Evolutionary conservation across 768 basidiomycete genomes (phyloP).

Genomic region (Plicaturopsis crispa): DNA sequence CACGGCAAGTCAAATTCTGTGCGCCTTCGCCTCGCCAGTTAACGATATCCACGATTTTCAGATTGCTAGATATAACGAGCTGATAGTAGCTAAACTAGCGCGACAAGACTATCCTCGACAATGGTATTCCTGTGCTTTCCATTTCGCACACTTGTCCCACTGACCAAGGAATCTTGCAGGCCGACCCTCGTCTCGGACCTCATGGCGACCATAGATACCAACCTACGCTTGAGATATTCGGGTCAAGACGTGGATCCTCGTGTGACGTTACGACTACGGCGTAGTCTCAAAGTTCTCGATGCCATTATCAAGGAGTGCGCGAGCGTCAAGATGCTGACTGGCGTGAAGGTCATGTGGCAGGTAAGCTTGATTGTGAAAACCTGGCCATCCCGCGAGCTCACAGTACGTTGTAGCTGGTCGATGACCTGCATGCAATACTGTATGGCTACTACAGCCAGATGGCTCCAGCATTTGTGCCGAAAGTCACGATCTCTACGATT

Average conservation of each 20-base stretch:
- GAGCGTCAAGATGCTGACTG: constrained; percentile 60
- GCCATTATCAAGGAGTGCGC: constrained; percentile 64
- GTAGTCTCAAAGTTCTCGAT: constrained; percentile 59
- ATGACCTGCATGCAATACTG: constrained; percentile 45
- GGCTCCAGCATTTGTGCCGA: constrained; percentile 27
- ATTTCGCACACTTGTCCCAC: too few relatives aligned
- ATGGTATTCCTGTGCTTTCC: constrained; percentile 39
- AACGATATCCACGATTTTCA: constrained; percentile 18
- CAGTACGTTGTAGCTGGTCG: constrained; percentile 36
- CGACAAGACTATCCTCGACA: constrained; percentile 66
- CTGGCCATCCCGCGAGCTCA: constrained; percentile 4
- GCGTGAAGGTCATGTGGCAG: constrained; percentile 57
- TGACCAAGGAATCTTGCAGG: constrained; percentile 9
- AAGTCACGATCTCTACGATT: constrained; percentile 26
- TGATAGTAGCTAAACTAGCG: constrained; percentile 71
- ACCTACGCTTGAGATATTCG: constrained; percentile 42
- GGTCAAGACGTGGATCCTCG: constrained; percentile 31
- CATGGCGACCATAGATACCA: constrained; percentile 44
- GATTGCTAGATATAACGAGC: constrained; percentile 75
- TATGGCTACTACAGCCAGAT: constrained; percentile 55
- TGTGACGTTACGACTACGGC: constrained; percentile 43
- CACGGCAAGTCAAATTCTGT: constrained; percentile 37
- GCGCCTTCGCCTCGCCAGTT: too few relatives aligned
- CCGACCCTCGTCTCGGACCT: constrained; percentile 28
- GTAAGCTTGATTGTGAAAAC: constrained; percentile 25